Conservation (phyloP, 2,329 filamentous ascomycete genomes). For the Colletotrichum viniferum region DNA sequence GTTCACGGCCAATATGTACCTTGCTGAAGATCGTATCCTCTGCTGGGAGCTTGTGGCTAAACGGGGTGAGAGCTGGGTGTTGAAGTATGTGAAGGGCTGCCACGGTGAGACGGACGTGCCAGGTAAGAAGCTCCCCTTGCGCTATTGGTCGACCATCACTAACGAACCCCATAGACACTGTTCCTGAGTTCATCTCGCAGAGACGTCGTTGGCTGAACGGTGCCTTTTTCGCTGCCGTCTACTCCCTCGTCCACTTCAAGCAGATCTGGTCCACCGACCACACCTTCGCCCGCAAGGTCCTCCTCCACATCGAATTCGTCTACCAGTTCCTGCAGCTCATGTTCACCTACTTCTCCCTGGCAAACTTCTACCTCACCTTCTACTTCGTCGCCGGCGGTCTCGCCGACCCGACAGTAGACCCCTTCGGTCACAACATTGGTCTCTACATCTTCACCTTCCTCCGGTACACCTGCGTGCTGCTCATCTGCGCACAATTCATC, state of each 20-base stretch:
- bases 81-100: conserved; percentile 97
- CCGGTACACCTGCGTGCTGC: conserved; percentile 81
- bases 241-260: conserved; percentile 92
- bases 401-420: conserved; percentile 78
- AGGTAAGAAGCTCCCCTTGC: conserved; percentile 60
- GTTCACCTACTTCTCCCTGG: conserved; percentile 97
- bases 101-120: conserved; percentile 98
- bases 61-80: conserved; percentile 90
- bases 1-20: conserved; percentile 96
- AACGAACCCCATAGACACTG: conserved; percentile 65
- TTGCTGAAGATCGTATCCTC: conserved; percentile 87
- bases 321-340: conserved; percentile 92
- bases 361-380: conserved; percentile 99
- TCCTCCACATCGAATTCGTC: conserved; percentile 92
- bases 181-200: conserved; percentile 97
- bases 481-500: conserved; percentile 96
- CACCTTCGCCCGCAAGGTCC: conserved; percentile 83
- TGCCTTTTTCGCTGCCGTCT: conserved; percentile 97
- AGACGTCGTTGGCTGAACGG: conserved; percentile 97
- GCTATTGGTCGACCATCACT: not conserved
- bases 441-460: conserved; percentile 85
- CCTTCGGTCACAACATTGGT: conserved; percentile 88
- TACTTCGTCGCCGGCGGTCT: conserved; percentile 96
- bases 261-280: conserved; percentile 96
- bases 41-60: conserved; percentile 98